phyloP scores from a whole-genome alignment of 306 rosid genomes.

The Vicia villosa region DNA sequence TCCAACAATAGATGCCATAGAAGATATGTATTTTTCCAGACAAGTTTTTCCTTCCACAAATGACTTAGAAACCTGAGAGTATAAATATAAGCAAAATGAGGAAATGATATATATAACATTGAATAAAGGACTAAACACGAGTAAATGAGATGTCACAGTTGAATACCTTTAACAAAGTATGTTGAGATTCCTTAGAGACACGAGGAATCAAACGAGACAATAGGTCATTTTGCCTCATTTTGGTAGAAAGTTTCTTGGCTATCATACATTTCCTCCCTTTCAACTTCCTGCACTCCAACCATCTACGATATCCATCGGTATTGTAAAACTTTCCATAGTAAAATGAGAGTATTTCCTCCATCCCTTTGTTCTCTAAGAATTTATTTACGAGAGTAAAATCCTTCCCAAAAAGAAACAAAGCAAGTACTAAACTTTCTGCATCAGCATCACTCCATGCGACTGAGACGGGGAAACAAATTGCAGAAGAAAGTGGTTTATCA shows the following conservation, averaged over 20 bases:
- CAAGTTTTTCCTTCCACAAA: too few relatives aligned
- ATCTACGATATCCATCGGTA: slow-evolving; percentile 58
- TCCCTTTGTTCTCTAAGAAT: slow-evolving; percentile 57
- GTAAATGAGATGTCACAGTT: background rate
- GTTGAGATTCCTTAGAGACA: slow-evolving; percentile 54
- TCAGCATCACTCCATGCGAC: slow-evolving; percentile 62
- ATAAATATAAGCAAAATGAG: too few relatives aligned
- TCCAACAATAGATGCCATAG: too few relatives aligned
- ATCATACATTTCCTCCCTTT: slow-evolving; percentile 31
- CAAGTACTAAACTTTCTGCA: slow-evolving; percentile 62
- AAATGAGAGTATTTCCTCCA: slow-evolving; percentile 62
- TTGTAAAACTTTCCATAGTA: slow-evolving; percentile 78
- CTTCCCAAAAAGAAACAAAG: slow-evolving; percentile 77
- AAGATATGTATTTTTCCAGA: too few relatives aligned
- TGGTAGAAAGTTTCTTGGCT: slow-evolving; percentile 63
- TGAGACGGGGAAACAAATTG: background rate
- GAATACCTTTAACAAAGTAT: slow-evolving; percentile 61
- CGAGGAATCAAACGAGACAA: slow-evolving; percentile 61
- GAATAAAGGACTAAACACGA: too few relatives aligned
- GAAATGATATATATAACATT: too few relatives aligned
- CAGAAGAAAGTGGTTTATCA: slow-evolving; percentile 34
- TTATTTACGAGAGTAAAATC: slow-evolving; percentile 54
- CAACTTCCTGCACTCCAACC: too few relatives aligned
- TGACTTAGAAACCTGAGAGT: too few relatives aligned
- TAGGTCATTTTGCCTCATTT: slow-evolving; percentile 66